A percentile compares a stretch with the other conserved stretches of the same genome.
Conservation (phyloP, 768 basidiomycete species). For the Clavulina sp. region DNA sequence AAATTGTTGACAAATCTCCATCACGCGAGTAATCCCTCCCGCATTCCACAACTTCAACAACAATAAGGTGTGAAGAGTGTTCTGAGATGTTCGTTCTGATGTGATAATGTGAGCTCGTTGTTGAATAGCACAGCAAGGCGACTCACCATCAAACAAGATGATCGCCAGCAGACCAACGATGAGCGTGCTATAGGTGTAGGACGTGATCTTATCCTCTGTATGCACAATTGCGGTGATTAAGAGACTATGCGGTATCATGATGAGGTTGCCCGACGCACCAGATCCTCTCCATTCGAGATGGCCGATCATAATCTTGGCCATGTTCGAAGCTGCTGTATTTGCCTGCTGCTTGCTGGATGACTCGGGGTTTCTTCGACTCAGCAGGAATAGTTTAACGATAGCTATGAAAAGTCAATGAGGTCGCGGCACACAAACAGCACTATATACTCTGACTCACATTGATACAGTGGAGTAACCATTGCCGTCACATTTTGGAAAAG, state of each 20-base stretch:
- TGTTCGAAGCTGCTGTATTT: conserved; percentile 37
- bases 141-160: conserved; percentile 39
- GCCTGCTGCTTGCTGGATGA: conserved; percentile 62
- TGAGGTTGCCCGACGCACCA: conserved; percentile 31
- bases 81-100: conserved; percentile 57
- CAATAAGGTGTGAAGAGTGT: conserved; percentile 66
- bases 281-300: conserved; percentile 40
- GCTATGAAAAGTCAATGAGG: conserved; percentile 28
- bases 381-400: conserved; percentile 64
- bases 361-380: conserved; percentile 63
- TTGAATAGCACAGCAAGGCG: no score
- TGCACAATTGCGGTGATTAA: conserved; percentile 4
- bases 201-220: conserved; percentile 27
- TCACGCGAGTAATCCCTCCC: conserved; percentile 54
- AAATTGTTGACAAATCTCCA: conserved; percentile 38
- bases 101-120: background rate
- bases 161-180: conserved; percentile 35
- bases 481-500: background rate
- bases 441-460: conserved; percentile 34
- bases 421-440: background rate
- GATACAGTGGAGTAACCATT: conserved; percentile 64
- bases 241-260: background rate
- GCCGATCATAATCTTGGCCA: conserved; percentile 57
- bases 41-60: conserved; percentile 53
- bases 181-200: conserved; percentile 35